Percentiles rank a stretch among this genome's conserved stretches.
These are phyloP conservation scores for Hygrophoropsis aurantiaca DNA, from an alignment of 768 basidiomycete species.

Conservation along the genomic window DNA sequence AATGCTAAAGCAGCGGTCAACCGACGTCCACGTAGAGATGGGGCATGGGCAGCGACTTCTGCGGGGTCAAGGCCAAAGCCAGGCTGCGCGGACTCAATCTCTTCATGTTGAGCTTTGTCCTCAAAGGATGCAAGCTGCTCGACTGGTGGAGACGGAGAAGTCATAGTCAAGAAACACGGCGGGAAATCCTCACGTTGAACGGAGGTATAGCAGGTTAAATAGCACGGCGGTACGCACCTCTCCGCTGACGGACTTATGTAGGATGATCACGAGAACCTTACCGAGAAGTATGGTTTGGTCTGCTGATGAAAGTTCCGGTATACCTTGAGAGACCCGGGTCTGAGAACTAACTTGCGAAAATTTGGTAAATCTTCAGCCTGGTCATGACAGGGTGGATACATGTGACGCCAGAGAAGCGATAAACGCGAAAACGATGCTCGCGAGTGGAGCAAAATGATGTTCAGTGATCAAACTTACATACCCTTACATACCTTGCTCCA, in stretches of 20 bases:
- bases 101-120: conserved; percentile 1
- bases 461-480: too few species aligned
- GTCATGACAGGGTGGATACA: too few species aligned
- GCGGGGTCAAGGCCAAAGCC: conserved; percentile 4
- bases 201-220: not conserved
- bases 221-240: not conserved
- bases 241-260: not conserved
- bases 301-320: not conserved
- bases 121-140: not conserved
- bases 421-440: too few species aligned
- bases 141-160: not conserved
- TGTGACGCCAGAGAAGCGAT: too few species aligned
- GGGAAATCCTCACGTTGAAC: not conserved
- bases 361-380: too few species aligned
- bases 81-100: not conserved
- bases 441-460: too few species aligned
- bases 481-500: too few species aligned
- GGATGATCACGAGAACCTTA: not conserved
- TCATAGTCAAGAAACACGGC: not conserved
- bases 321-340: not conserved
- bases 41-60: conserved; percentile 19
- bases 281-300: not conserved
- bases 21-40: conserved; percentile 23
- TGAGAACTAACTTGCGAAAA: not conserved
- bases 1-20: conserved; percentile 32